Conservation (phyloP, 2,329 filamentous ascomycete species). For the Cladosporium cucumerinum region DNA sequence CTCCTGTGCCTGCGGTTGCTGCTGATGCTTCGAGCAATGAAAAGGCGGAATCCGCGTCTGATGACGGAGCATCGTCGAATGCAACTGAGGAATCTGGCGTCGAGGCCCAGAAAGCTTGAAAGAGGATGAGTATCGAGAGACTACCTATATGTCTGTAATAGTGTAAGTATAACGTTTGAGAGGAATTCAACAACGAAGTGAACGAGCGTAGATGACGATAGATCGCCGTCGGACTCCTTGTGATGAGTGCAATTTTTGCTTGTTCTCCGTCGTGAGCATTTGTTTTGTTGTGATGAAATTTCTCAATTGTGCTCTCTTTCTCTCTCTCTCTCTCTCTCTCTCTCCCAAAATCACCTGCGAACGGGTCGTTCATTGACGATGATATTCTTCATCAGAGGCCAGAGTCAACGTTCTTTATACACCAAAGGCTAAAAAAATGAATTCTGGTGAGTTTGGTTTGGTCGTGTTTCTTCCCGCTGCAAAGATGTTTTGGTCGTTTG, state of each 20-base stretch:
- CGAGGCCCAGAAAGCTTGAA: conserved; percentile 1
- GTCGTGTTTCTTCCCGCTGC: not conserved
- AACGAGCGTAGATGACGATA: not conserved
- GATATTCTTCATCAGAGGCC: no score
- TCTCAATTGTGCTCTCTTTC: not conserved
- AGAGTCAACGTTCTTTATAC: not conserved
- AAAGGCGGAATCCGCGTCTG: conserved; percentile 15
- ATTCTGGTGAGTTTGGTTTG: not conserved
- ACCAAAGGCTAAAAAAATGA: not conserved
- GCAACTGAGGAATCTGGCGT: not conserved
- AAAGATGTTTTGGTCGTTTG: not conserved
- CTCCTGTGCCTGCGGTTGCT: not conserved
- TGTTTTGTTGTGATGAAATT: not conserved
- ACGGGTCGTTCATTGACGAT: not conserved
- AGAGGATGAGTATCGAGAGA: not conserved
- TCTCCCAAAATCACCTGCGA: not conserved
- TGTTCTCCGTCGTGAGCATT: not conserved
- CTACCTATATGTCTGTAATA: not conserved
- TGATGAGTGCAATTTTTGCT: not conserved
- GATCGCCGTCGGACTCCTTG: not conserved
- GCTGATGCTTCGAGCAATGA: not conserved
- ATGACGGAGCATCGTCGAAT: conserved; percentile 6
- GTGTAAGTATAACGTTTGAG: not conserved
- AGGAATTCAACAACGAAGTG: not conserved
- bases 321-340: not conserved